Base-by-base conservation (phyloP, 2,329 filamentous ascomycete species). In the Aureobasidium sp. region DNA sequence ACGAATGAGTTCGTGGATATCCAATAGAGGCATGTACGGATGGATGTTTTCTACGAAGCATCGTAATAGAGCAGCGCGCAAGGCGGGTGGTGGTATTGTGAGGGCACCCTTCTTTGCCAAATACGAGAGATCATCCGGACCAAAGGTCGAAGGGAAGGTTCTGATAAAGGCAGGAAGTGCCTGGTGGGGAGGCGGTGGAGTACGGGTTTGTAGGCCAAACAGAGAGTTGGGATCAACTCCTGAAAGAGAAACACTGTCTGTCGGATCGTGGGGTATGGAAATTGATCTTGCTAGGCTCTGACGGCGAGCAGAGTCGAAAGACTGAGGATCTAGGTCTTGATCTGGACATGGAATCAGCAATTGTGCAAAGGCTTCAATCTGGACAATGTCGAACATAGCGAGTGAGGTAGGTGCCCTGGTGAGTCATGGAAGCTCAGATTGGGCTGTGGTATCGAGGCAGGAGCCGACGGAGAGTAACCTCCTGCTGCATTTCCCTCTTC, bases 21-120 rank as follows among this genome's bases (percentile, higher is more conserved):
- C 90, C 64, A 96, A 76, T 33, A 96, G 78, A 25, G 93, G 93
- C 90, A 96, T 96, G 72, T 90, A 96, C 0, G 92, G 90, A 71
- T 96, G 88, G 8, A 96, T 90, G 71, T 88, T 96, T 75, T 96
- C 89, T 63, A 93, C 81, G 68, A 94, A 96, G 40, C 85, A 85
- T 67, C 86, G 85, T 17, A 97, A 77, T 45, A 96, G 80, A 62
- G 91, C 90, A 71, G 89, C 90, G 68, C 93, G 88, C 37, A 96
- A 78, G 4, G 77, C 75, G 4, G 80, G 74, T 42, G 82, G 79
- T 2, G 93, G 93, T 42, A 96, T 82, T 1, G 85, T 85, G 65
- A 96, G 77, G 1, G 91, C 91, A 4, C 91, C 91, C 77, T 96
- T 96, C 70, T 85, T 83, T 63, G 86, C 82, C 60, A 96, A 80